Base-by-base conservation (phyloP, 2,329 filamentous ascomycete species). In the Scedosporium boydii region DNA sequence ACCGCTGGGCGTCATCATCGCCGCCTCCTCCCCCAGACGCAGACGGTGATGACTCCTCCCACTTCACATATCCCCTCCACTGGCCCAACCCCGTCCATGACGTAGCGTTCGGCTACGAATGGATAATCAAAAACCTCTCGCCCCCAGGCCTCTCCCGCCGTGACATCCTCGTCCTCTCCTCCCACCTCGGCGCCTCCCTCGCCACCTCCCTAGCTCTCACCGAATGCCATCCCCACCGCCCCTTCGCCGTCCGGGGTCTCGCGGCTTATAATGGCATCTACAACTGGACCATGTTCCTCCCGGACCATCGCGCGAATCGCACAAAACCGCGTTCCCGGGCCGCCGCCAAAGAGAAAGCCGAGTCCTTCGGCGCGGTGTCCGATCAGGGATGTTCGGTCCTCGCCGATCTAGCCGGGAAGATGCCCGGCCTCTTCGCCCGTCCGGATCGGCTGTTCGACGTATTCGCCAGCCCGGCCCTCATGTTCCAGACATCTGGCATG, bases 61-160 rank as follows among this genome's bases (percentile, higher is more conserved):
- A 64, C 10, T 51, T 41, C 48, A 21, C 59, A n/a, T 65, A 68
- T 14, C 70, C 71, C 5, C 67, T 75, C 1, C 69, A 70, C 59
- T 87, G 85, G 80, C 84, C 85, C 1, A 77, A 75, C 1, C 83
- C 84, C 1, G 70, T 87, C 26, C 82, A 86, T 65, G 85, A 87
- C 67, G 75, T 78, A 1, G 68, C 77, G 27, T 78, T 79, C 65
- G 83, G 79, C 59, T 87, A 84, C 69, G 71, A 74, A 38, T 84
- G 82, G 81, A 73, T 86, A 27, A 60, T 73, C 9, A 66, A 76
- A 16, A 77, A 80, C 44, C 70, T 85, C 7, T 66, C 70, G 0
- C 80, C 79, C 0, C 65, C 67, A 46, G 29, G 29, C 48, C 27
- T 51, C 29, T 69, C 62, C 10, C 73, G 75, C 60, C 78, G 80